phyloP scores from a whole-genome alignment of 1,139 yeast species.

The Blastobotrys aristatus region DNA sequence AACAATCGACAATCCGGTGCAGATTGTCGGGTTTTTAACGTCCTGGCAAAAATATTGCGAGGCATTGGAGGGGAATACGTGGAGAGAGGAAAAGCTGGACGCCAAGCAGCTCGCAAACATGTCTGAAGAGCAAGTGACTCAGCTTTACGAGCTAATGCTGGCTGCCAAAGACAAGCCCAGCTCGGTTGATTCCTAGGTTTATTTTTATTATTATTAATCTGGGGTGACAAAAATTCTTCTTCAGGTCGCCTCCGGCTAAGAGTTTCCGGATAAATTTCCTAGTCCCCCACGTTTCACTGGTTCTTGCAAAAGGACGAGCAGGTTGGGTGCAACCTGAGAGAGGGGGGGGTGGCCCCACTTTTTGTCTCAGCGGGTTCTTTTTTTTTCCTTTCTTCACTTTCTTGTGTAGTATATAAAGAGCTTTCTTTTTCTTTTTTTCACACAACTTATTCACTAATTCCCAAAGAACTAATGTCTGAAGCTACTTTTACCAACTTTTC shows the following conservation, averaged over 20 bases:
- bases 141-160: conserved; percentile 66
- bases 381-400: background rate
- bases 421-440: background rate
- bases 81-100: conserved; percentile 69
- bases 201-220: no score
- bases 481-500: conserved; percentile 14
- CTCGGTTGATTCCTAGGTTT: conserved; percentile 16
- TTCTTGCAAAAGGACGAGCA: no score
- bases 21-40: conserved; percentile 86
- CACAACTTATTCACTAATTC: background rate
- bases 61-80: conserved; percentile 64
- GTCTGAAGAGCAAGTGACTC: conserved; percentile 92
- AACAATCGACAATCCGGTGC: conserved; percentile 78
- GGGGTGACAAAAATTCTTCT: no score
- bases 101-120: conserved; percentile 66
- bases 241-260: no score
- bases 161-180: conserved; percentile 44
- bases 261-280: no score
- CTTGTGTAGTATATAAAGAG: background rate
- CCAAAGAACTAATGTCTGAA: background rate
- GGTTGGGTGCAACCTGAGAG: no score
- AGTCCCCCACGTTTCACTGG: no score
- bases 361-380: no score
- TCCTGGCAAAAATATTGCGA: conserved; percentile 88
- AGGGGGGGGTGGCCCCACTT: no score